These are phyloP conservation scores for Harringtonia aguacate DNA, from an alignment of 2,329 filamentous ascomycete species.

Conservation along the genomic window DNA sequence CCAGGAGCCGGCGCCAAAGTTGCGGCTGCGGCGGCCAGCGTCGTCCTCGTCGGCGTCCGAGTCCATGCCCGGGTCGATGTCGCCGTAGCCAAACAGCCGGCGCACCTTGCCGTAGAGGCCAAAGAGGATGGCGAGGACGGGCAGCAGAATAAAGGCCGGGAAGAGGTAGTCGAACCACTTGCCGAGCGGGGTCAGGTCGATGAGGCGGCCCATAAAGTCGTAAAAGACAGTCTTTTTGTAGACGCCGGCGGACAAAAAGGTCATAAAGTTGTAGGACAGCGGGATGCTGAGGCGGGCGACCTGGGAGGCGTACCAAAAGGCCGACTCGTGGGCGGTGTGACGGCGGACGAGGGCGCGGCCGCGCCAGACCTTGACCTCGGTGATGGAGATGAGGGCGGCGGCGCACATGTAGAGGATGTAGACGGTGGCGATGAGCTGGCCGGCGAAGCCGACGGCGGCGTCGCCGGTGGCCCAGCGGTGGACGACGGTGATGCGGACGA, in stretches of 20 bases:
- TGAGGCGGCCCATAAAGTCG: conserved; percentile 69
- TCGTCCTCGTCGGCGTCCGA: conserved; percentile 65
- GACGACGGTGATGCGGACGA: conserved; percentile 56
- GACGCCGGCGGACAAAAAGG: conserved; percentile 64
- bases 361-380: conserved; percentile 94
- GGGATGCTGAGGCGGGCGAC: conserved; percentile 89
- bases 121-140: conserved; percentile 77
- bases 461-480: conserved; percentile 62
- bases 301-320: conserved; percentile 92
- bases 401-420: conserved; percentile 98
- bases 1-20: conserved; percentile 78
- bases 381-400: conserved; percentile 77
- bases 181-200: conserved; percentile 74
- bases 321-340: conserved; percentile 86
- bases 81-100: conserved; percentile 67
- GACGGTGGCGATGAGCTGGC: conserved; percentile 70
- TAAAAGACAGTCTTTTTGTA: conserved; percentile 78
- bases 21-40: conserved; percentile 52
- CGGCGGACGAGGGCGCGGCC: conserved; percentile 81
- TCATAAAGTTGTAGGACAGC: conserved; percentile 92
- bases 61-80: conserved; percentile 64
- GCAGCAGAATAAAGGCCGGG: conserved; percentile 76
- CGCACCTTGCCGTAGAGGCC: conserved; percentile 79
- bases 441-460: conserved; percentile 72
- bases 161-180: conserved; percentile 81